Evolutionary conservation across 768 basidiomycete species (phyloP).

Genomic region (Lactarius psammicola): DNA sequence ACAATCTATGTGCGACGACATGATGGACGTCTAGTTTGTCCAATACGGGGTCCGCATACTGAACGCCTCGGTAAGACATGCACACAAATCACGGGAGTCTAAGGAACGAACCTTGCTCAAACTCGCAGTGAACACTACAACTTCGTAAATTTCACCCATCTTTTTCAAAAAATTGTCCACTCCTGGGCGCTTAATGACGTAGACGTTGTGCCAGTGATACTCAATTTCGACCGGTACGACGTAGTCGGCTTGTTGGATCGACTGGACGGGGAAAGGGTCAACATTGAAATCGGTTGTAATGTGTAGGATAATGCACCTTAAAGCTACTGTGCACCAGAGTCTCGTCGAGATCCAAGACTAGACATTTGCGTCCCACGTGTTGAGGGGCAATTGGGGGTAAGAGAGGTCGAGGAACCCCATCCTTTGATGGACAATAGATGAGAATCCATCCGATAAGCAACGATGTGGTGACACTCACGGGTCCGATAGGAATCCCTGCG

Average conservation of each 20-base stretch:
- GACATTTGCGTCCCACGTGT: slow-evolving; percentile 87
- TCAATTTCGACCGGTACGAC: slow-evolving; percentile 99
- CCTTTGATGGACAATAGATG: slow-evolving; percentile 44
- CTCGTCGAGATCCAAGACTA: slow-evolving; percentile 96
- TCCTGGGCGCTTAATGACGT: slow-evolving; percentile 97
- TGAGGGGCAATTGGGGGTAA: slow-evolving; percentile 78
- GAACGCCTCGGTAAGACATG: slow-evolving; percentile 25
- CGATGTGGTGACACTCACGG: slow-evolving; percentile 52
- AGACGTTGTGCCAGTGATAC: slow-evolving; percentile 97
- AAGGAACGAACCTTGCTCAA: slow-evolving; percentile 78
- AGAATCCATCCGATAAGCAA: slow-evolving; percentile 1
- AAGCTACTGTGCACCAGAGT: slow-evolving; percentile 97
- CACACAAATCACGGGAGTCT: background rate
- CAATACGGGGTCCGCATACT: slow-evolving; percentile 98
- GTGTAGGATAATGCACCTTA: slow-evolving; percentile 60
- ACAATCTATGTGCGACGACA: slow-evolving; percentile 90
- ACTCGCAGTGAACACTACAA: slow-evolving; percentile 97
- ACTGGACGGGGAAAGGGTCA: slow-evolving; percentile 47
- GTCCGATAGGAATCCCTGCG: slow-evolving; percentile 90
- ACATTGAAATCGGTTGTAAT: slow-evolving; percentile 2
- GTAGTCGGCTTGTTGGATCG: slow-evolving; percentile 92
- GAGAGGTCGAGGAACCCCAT: slow-evolving; percentile 85
- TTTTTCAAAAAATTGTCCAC: slow-evolving; percentile 95
- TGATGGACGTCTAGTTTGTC: slow-evolving; percentile 94
- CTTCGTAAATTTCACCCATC: slow-evolving; percentile 98